Base-by-base conservation (phyloP, 805 yeast genomes). In the Yamadazyma endophytica region DNA sequence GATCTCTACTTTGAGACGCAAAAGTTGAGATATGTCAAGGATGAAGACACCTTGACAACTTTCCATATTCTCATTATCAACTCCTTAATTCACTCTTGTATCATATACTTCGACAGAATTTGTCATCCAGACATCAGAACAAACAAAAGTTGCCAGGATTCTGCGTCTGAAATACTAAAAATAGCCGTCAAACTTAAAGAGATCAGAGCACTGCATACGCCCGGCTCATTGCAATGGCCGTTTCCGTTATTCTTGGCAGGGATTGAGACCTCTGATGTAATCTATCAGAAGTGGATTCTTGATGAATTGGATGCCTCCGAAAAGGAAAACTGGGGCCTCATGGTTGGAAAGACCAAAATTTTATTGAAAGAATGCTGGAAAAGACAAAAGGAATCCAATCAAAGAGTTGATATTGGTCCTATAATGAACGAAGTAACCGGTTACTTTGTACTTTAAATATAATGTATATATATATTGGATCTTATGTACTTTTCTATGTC, bases 221-320 rank as follows among this genome's bases (percentile, higher is more conserved):
- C 35, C 4, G 35, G 35, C 14, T 25, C 30, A 9, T 5, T 26
- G 6, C 30, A 25, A 25, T 31, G 35, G 35, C 35, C 35, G 5
- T 31, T 31, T 15, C 35, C 35, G 7, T 16, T 31, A 5, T 31
- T 31, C 14, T 20, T 31, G n/a, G 35, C 35, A 5, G 35, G 35
- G 9, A n/a, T 31, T 11, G 35, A 31, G 19, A 31, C 35, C 5
- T 9, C 12, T 11, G 35, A 31, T 21, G 21, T 25, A n/a, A 20
- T 31, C 5, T 31, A 31, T 21, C 29, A 25, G 30, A 31, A 26
- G 5, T 31, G 35, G 35, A 26, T 31, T n/a, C 12, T 31, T 5
- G 35, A 31, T 4, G 35, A 31, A 17, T 13, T 31, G 5, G 26
- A 17, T 8, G 6, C 9, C 4, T 31, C 12, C 17, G 35, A 25